These are phyloP conservation scores for Mucor irregularis DNA, from an alignment of 371 early-diverging fungal species.

Conservation along the genomic window DNA sequence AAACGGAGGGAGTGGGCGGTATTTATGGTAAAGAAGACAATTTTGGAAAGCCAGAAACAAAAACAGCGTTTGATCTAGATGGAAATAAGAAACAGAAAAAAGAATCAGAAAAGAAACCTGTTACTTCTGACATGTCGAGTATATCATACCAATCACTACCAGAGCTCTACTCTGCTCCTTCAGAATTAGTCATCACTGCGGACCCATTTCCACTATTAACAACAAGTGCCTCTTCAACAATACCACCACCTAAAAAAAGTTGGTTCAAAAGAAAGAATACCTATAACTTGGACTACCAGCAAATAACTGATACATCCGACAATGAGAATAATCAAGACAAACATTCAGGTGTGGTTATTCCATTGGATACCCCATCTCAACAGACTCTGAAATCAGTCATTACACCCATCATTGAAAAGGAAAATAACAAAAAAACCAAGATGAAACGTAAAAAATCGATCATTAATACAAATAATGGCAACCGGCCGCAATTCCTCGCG, in stretches of 20 bases:
- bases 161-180: constrained; percentile 23
- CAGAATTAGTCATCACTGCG: constrained; percentile 21
- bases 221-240: constrained; percentile 5
- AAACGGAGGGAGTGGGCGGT: constrained; percentile 61
- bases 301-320: not conserved
- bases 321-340: too few species aligned
- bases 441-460: constrained; percentile 1
- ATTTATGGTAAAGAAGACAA: constrained; percentile 44
- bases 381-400: constrained; percentile 22
- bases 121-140: not conserved
- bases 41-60: not conserved
- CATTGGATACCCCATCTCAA: constrained; percentile 21
- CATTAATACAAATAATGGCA: not conserved
- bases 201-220: constrained; percentile 18
- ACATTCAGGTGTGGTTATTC: too few species aligned
- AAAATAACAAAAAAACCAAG: not conserved
- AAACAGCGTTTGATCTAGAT: not conserved
- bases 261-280: constrained; percentile 19
- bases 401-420: not conserved
- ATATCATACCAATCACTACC: constrained; percentile 18
- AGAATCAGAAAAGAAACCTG: not conserved
- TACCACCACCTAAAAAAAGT: constrained; percentile 2
- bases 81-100: not conserved
- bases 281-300: not conserved
- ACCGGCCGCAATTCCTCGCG: constrained; percentile 5